phyloP scores from a whole-genome alignment of 148 eudicot species.

The Heliosperma pusillum region DNA sequence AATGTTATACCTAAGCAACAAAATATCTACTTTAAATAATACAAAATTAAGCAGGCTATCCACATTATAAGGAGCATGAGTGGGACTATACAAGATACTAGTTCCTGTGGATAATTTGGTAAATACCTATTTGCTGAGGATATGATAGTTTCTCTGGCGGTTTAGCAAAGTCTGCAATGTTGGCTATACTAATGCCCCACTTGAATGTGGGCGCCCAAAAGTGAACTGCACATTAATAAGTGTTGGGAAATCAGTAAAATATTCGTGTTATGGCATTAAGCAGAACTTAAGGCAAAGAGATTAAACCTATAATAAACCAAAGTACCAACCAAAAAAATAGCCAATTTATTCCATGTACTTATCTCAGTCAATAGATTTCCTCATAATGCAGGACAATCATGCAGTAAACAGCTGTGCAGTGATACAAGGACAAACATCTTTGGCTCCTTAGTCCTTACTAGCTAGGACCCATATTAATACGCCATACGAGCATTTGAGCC shows the following conservation, averaged over 20 bases:
- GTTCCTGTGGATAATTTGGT: background rate
- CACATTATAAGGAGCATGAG: background rate
- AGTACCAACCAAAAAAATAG: no score
- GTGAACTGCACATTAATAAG: slow-evolving; percentile 60
- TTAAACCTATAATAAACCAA: no score
- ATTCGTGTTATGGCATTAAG: background rate
- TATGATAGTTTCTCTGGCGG: slow-evolving; percentile 87
- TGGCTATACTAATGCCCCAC: slow-evolving; percentile 97
- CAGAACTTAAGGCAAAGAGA: background rate
- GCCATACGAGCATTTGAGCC: background rate
- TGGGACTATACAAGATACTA: background rate
- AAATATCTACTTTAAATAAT: background rate
- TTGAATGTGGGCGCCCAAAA: slow-evolving; percentile 99
- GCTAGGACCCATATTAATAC: background rate
- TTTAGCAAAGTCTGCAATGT: slow-evolving; percentile 71
- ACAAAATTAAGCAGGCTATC: background rate
- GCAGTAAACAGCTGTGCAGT: background rate
- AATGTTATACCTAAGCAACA: slow-evolving; percentile 1
- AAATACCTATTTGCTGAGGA: slow-evolving; percentile 86
- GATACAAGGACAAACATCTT: background rate
- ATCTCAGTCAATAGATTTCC: background rate
- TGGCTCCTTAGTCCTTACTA: background rate
- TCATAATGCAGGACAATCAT: background rate
- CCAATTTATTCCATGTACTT: no score
- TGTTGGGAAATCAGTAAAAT: background rate